Evolutionary conservation across 139 green algal genomes (phyloP).

Genomic region (Chlorella ohadii): DNA sequence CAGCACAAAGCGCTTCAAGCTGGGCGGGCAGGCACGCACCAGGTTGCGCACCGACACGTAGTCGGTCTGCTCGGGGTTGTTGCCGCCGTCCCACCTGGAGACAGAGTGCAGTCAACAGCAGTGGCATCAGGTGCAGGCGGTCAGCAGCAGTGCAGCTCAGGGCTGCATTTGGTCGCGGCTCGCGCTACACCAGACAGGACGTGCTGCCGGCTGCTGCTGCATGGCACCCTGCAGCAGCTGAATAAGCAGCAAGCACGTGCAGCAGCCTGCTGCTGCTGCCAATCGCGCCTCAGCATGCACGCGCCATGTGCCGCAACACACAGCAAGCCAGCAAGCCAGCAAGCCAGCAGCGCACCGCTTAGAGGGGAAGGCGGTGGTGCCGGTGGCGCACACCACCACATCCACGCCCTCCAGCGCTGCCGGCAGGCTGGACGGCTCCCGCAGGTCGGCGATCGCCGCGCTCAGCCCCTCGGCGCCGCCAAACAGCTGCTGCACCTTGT

Average conservation of each 20-base stretch:
- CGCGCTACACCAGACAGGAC: no score
- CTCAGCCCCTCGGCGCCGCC: conserved; percentile 45
- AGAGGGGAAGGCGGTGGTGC: conserved; percentile 92
- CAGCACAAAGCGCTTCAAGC: conserved; percentile 87
- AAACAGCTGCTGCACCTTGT: conserved; percentile 68
- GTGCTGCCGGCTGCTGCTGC: neutral
- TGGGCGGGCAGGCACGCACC: conserved; percentile 50
- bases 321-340: no score
- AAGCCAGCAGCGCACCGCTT: conserved; percentile 53
- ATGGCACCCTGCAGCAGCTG: no score
- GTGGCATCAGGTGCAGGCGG: no score
- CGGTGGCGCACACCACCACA: conserved; percentile 76
- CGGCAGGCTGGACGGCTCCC: conserved; percentile 36
- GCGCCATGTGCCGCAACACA: no score
- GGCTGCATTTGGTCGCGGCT: no score
- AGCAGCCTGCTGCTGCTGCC: no score
- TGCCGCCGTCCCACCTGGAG: conserved; percentile 85
- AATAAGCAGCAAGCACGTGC: no score
- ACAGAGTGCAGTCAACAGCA: neutral
- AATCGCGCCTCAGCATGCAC: neutral
- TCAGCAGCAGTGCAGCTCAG: neutral
- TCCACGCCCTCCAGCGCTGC: conserved; percentile 60
- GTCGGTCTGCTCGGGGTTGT: conserved; percentile 86
- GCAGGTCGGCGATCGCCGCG: conserved; percentile 45
- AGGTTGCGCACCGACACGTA: conserved; percentile 80